Evolutionary conservation across 2,329 filamentous ascomycete species (phyloP).

Genomic region (Sporothrix brunneoviolacea): DNA sequence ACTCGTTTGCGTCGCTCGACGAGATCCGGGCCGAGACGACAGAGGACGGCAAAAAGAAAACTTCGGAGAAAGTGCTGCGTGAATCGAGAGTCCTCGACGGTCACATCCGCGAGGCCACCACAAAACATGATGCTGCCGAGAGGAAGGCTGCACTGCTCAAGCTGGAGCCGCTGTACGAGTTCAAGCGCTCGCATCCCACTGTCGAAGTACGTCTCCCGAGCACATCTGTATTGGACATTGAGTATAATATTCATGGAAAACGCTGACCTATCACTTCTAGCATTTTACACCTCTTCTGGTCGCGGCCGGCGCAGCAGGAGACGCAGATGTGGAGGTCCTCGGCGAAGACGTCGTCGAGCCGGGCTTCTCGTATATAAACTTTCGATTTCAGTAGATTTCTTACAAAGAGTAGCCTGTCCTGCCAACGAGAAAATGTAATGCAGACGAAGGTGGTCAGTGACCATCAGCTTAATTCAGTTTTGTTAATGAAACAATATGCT

Average conservation of each 20-base stretch:
- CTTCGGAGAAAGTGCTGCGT: background rate
- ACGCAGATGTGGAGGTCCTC: background rate
- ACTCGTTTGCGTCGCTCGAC: constrained; percentile 8
- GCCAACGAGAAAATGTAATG: no score
- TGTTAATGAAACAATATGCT: no score
- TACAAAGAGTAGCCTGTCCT: no score
- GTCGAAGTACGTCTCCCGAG: constrained; percentile 7
- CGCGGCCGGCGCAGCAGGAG: constrained; percentile 6
- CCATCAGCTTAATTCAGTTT: no score
- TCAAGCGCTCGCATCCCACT: constrained; percentile 12
- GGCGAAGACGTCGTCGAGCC: constrained; percentile 9
- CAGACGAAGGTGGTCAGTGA: no score
- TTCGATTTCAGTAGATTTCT: constrained; percentile 6
- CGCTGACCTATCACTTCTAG: background rate
- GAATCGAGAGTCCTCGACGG: constrained; percentile 6
- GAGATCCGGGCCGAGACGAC: constrained; percentile 3
- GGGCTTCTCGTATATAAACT: constrained; percentile 3
- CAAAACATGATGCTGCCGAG: background rate
- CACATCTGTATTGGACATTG: background rate
- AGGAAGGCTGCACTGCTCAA: constrained; percentile 1
- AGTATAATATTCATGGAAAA: background rate
- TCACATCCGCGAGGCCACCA: background rate
- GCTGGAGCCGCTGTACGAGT: constrained; percentile 8
- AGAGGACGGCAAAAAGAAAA: background rate
- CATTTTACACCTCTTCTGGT: constrained; percentile 7